Base-by-base conservation (phyloP, 2,329 filamentous ascomycete genomes). In the Paraconiothyrium sp. region DNA sequence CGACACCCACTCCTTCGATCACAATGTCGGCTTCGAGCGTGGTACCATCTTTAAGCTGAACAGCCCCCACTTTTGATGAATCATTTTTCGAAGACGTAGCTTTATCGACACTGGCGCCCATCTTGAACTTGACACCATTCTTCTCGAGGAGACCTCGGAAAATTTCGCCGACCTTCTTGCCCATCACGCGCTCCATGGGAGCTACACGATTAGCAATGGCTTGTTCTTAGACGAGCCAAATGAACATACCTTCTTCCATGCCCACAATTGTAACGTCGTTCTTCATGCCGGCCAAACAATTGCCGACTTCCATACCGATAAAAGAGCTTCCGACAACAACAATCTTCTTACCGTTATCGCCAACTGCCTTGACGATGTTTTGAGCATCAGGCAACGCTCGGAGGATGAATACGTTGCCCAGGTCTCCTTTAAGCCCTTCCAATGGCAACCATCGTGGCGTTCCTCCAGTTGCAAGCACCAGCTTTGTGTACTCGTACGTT, bases 221-320 rank as follows among this genome's bases (percentile, higher is more conserved):
- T 47, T 9, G 20, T 27, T 27, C 3, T 22, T 27, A 34, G 7
- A 2, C 5, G 30, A n/a, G n/a, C 27, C 44, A 7, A 27, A 1
- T 24, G 2, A 30, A 65, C 67, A 55, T 67, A 72, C 74, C 70
- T 61, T 88, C 88, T 75, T 97, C 93, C 91, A 94, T 94, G 41
- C 95, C 95, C 24, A 99, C 84, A 44, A 98, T 88, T 8, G 91
- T 91, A 16, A 99, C 93, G 9, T 89, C 82, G 77, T 99, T 97
- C 71, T 91, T 90, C 70, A 90, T 91, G 48, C 86, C 81, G 0
- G 91, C 89, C 0, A 96, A 82, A 57, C 83, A 90, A 66, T 94
- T 95, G 63, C 92, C 94, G n/a, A 96, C 88, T 79, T 99, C 95
- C 92, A 99, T 96, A 44, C 95, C 95, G 74, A 99, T 99, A 79